These are phyloP conservation scores for Tremella mesenterica DNA, from an alignment of 768 basidiomycete species.

Conservation along the genomic window DNA sequence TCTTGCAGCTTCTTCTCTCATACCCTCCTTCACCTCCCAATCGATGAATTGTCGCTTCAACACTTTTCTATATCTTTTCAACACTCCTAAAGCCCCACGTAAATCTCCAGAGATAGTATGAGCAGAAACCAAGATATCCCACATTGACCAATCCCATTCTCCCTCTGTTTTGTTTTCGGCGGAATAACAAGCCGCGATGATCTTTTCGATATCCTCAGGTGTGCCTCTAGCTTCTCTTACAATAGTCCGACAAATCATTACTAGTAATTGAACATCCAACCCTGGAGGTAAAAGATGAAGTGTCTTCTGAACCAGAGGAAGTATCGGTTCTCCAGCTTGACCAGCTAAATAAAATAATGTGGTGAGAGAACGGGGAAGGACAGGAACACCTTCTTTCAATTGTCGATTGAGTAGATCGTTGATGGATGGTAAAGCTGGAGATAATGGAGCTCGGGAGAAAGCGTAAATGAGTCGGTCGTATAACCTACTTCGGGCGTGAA, in stretches of 20 bases:
- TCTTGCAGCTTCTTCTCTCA: background rate
- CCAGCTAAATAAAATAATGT: background rate
- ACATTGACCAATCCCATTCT: constrained; percentile 21
- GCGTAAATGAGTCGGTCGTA: background rate
- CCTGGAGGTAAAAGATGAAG: background rate
- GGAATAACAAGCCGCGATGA: constrained; percentile 17
- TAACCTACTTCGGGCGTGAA: no score
- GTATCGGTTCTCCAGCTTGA: background rate
- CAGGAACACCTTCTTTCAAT: background rate
- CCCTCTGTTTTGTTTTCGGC: background rate
- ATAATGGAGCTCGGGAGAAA: background rate
- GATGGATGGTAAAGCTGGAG: background rate
- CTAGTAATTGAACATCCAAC: background rate
- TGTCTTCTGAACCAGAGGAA: background rate
- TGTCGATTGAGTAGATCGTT: background rate
- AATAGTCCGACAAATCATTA: background rate
- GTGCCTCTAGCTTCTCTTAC: background rate
- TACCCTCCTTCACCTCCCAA: background rate
- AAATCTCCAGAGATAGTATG: constrained; percentile 9
- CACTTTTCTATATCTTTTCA: constrained; percentile 8
- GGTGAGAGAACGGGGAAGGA: background rate
- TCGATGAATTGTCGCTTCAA: background rate
- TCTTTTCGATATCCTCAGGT: constrained; percentile 12
- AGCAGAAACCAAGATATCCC: constrained; percentile 16
- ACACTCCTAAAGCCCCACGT: constrained; percentile 5